These are phyloP conservation scores for Paramyrothecium sp. DNA, from an alignment of 2,329 filamentous ascomycete species.

Conservation along the genomic window DNA sequence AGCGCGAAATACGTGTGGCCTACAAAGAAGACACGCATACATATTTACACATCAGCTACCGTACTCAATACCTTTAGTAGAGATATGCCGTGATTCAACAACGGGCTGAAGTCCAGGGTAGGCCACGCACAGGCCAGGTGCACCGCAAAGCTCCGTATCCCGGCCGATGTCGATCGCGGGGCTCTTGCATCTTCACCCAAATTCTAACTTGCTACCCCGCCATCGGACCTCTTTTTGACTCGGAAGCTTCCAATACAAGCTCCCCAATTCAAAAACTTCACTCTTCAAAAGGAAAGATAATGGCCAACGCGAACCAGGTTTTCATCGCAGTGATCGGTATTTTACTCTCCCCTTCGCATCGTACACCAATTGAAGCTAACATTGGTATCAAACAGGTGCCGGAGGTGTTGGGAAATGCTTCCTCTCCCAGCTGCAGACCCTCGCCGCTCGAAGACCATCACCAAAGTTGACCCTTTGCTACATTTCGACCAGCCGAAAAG, in stretches of 20 bases:
- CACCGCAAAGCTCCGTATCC: not conserved
- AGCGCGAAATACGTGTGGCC: too few species aligned
- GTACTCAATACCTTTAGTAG: too few species aligned
- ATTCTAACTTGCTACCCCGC: constrained; percentile 26
- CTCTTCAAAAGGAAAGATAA: constrained; percentile 21
- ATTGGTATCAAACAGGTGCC: constrained; percentile 57
- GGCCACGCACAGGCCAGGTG: too few species aligned
- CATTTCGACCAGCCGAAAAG: constrained; percentile 82
- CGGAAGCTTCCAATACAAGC: constrained; percentile 13
- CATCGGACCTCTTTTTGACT: constrained; percentile 29
- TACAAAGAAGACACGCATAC: too few species aligned
- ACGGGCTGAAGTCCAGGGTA: too few species aligned
- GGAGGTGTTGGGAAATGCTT: constrained; percentile 94
- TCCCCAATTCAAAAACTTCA: constrained; percentile 1
- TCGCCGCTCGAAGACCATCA: constrained; percentile 64
- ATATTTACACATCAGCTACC: too few species aligned
- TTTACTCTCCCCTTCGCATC: not conserved
- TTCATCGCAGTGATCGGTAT: constrained; percentile 53
- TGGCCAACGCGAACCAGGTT: constrained; percentile 46
- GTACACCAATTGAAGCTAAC: constrained; percentile 9
- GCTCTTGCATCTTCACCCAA: constrained; percentile 15
- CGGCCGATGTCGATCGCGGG: constrained; percentile 18
- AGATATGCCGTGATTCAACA: too few species aligned
- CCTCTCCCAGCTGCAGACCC: constrained; percentile 72
- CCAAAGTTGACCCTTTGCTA: constrained; percentile 77